A percentile compares a stretch with the other conserved stretches of the same genome.
phyloP scores from a whole-genome alignment of 495 filamentous ascomycete genomes.

The Daldinia loculata region DNA sequence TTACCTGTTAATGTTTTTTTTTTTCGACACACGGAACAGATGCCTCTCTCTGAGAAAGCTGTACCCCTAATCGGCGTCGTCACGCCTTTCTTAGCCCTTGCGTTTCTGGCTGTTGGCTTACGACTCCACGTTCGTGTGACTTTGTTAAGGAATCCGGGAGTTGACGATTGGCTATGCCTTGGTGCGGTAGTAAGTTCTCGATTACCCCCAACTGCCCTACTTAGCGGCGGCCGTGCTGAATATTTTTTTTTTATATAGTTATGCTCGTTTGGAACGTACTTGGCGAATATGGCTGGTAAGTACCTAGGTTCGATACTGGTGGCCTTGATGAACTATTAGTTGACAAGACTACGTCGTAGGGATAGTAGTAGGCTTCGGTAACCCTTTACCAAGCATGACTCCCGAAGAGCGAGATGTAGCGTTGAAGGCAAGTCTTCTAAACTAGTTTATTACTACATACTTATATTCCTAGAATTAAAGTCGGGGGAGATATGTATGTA shows the following conservation, averaged over 20 bases:
- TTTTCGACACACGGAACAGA: neutral
- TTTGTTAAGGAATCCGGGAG: constrained; percentile 22
- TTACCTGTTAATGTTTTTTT: constrained; percentile 11
- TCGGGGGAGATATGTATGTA: neutral
- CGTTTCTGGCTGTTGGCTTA: constrained; percentile 23
- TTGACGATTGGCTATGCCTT: constrained; percentile 42
- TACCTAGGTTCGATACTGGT: constrained; percentile 18
- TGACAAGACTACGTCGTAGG: constrained; percentile 9
- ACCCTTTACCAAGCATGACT: constrained; percentile 12
- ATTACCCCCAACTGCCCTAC: neutral
- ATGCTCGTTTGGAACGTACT: constrained; percentile 38
- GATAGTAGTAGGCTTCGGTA: constrained; percentile 24
- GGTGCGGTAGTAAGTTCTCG: constrained; percentile 32
- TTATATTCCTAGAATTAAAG: neutral
- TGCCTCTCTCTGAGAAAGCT: constrained; percentile 15
- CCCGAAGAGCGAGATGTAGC: constrained; percentile 6
- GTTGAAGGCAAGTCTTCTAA: constrained; percentile 17
- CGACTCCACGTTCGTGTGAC: constrained; percentile 27
- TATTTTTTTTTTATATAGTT: constrained; percentile 21
- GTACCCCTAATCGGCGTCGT: constrained; percentile 16
- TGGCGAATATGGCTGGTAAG: constrained; percentile 30
- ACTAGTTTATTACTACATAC: neutral
- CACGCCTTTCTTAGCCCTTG: constrained; percentile 16
- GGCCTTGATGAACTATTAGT: constrained; percentile 5
- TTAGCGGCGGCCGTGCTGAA: constrained; percentile 2